A percentile compares a stretch with the other conserved stretches of the same genome.
Conservation (phyloP, 2,329 filamentous ascomycete genomes). For the Ampelomyces quisqualis region DNA sequence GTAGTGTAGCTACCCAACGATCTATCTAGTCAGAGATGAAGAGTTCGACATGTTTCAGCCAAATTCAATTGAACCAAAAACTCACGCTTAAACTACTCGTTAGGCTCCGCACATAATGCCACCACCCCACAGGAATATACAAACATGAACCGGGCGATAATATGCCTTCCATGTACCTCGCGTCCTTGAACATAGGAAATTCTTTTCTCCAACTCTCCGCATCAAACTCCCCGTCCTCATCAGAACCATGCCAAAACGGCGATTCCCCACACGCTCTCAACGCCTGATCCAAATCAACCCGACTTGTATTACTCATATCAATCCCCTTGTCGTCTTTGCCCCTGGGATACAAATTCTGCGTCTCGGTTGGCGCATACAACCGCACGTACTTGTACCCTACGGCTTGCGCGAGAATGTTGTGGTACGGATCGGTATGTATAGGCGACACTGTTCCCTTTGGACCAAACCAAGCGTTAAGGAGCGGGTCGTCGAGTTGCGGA, state of each 20-base stretch:
- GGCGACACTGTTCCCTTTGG: constrained; percentile 86
- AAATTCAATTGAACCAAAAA: constrained; percentile 74
- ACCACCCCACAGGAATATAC: constrained; percentile 93
- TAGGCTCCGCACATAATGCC: constrained; percentile 91
- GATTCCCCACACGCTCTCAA: constrained; percentile 51
- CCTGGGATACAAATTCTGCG: constrained; percentile 60
- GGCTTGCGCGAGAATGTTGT: constrained; percentile 87
- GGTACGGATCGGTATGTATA: constrained; percentile 89
- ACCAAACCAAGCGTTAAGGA: constrained; percentile 91
- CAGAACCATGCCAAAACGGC: constrained; percentile 21
- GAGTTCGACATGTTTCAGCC: no score
- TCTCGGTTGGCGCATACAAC: constrained; percentile 71
- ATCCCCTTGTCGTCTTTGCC: constrained; percentile 66
- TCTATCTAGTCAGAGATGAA: no score
- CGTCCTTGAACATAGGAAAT: constrained; percentile 59
- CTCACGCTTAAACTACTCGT: constrained; percentile 90
- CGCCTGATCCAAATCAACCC: constrained; percentile 70
- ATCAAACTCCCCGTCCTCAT: constrained; percentile 22
- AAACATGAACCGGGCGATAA: constrained; percentile 79
- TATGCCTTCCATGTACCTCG: constrained; percentile 74
- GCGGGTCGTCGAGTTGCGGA: constrained; percentile 54
- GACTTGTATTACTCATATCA: constrained; percentile 90
- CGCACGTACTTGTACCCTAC: constrained; percentile 91
- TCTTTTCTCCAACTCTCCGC: constrained; percentile 38
- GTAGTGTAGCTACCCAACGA: no score